Evolutionary conservation across 2,329 filamentous ascomycete genomes (phyloP).

Genomic region (Ambrosiella xylebori): DNA sequence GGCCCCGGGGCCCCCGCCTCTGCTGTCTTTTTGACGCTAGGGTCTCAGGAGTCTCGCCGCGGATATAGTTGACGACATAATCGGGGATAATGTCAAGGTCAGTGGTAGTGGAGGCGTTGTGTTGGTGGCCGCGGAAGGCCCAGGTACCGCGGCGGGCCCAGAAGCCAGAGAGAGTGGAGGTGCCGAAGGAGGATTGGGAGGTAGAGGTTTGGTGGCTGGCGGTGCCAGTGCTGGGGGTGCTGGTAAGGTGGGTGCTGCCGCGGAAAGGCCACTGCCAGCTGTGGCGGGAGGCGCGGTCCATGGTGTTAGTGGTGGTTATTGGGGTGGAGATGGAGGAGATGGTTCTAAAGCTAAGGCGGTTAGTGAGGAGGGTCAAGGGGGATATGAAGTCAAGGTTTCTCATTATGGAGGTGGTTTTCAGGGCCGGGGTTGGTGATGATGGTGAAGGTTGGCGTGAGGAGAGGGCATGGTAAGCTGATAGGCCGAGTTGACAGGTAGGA

Average conservation of each 20-base stretch:
- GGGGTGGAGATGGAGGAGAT: neutral
- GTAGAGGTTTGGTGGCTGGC: neutral
- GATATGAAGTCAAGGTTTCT: neutral
- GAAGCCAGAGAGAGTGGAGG: constrained; percentile 8
- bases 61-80: constrained; percentile 37
- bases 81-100: constrained; percentile 33
- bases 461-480: too few relatives aligned
- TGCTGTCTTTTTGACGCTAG: constrained; percentile 28
- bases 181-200: constrained; percentile 1
- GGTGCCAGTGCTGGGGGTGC: constrained; percentile 5
- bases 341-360: neutral
- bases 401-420: neutral
- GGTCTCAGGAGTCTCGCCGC: constrained; percentile 37
- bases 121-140: constrained; percentile 5
- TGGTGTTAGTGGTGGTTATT: neutral
- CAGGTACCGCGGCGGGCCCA: constrained; percentile 10
- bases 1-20: constrained; percentile 12
- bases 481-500: too few relatives aligned
- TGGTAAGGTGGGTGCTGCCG: constrained; percentile 8
- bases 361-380: constrained; percentile 5
- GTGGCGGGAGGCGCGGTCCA: constrained; percentile 4
- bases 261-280: constrained; percentile 14
- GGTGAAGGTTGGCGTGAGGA: neutral
- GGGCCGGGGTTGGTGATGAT: neutral
- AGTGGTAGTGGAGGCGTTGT: constrained; percentile 18